Percentiles rank a stretch among this genome's conserved stretches.
These are phyloP conservation scores for Metschnikowia henanensis DNA, from an alignment of 805 yeast species.

Conservation along the genomic window DNA sequence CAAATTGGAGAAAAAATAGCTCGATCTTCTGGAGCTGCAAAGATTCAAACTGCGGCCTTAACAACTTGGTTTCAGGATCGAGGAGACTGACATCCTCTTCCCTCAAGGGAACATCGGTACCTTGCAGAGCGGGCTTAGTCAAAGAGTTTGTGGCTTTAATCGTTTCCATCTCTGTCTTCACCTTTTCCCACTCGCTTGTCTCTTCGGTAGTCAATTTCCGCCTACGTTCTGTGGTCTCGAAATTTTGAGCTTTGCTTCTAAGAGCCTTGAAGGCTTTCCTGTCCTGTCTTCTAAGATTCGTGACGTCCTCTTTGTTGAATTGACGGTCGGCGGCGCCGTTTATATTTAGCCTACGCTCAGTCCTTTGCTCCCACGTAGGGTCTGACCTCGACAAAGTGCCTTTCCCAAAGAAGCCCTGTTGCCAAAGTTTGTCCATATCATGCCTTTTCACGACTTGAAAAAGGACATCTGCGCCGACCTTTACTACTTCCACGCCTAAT, in stretches of 20 bases:
- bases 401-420: slow-evolving; percentile 89
- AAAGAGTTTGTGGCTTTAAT: slow-evolving; percentile 6
- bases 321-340: slow-evolving; percentile 24
- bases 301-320: slow-evolving; percentile 71
- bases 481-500: slow-evolving; percentile 23
- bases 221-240: slow-evolving; percentile 49
- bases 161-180: slow-evolving; percentile 10
- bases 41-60: slow-evolving; percentile 35
- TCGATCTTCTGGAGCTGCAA: slow-evolving; percentile 78
- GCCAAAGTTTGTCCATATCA: slow-evolving; percentile 68
- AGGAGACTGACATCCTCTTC: slow-evolving; percentile 15
- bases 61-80: slow-evolving; percentile 15
- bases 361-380: slow-evolving; percentile 84
- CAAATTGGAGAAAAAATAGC: slow-evolving; percentile 64
- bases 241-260: slow-evolving; percentile 49
- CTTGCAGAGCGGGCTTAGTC: not conserved
- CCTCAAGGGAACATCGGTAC: not conserved
- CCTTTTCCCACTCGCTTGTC: slow-evolving; percentile 21
- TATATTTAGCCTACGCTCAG: slow-evolving; percentile 43
- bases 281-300: slow-evolving; percentile 67
- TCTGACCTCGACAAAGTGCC: slow-evolving; percentile 88
- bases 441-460: slow-evolving; percentile 43
- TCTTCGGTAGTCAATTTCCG: slow-evolving; percentile 27
- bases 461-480: slow-evolving; percentile 18
- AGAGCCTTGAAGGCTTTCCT: slow-evolving; percentile 70